A percentile compares a stretch with the other conserved stretches of the same genome.
Conservation (phyloP, 192 early-diverging fungal species). For the Lobulomyces angularis region DNA sequence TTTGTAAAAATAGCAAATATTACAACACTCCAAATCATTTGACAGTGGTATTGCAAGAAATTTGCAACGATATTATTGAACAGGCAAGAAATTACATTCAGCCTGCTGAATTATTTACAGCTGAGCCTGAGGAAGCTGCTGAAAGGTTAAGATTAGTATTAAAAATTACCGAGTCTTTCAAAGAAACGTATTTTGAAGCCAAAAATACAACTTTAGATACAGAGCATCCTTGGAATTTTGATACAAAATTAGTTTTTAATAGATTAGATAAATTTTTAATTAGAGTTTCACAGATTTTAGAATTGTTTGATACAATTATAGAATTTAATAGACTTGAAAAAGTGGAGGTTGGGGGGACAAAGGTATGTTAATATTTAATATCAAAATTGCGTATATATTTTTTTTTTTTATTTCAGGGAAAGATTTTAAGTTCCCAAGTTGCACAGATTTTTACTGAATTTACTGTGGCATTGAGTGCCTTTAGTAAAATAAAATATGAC, state of each 20-base stretch:
- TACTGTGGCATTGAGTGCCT: slow-evolving; percentile 26
- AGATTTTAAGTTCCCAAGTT: slow-evolving; percentile 51
- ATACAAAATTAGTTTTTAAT: slow-evolving; percentile 42
- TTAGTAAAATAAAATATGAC: slow-evolving; percentile 49
- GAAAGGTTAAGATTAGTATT: slow-evolving; percentile 36
- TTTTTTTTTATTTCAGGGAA: slow-evolving; percentile 25
- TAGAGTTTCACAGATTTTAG: slow-evolving; percentile 38
- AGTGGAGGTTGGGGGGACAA: slow-evolving; percentile 58
- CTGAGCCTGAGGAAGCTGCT: slow-evolving; percentile 50
- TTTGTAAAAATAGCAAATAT: slow-evolving; percentile 42
- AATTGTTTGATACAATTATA: slow-evolving; percentile 54
- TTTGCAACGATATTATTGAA: slow-evolving; percentile 57
- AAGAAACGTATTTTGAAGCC: slow-evolving; percentile 34
- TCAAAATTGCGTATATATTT: slow-evolving; percentile 7
- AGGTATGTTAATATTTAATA: slow-evolving; percentile 21
- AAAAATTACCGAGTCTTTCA: slow-evolving; percentile 36
- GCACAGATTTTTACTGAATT: slow-evolving; percentile 52
- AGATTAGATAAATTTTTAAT: slow-evolving; percentile 40
- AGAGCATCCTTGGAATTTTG: slow-evolving; percentile 45
- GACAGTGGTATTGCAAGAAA: slow-evolving; percentile 45
- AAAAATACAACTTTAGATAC: slow-evolving; percentile 28
- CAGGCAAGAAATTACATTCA: slow-evolving; percentile 42
- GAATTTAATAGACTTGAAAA: slow-evolving; percentile 58
- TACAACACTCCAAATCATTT: slow-evolving; percentile 50
- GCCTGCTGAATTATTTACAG: slow-evolving; percentile 41